Conservation (phyloP, 169 alveolate genomes). For the Eimeria tenella region DNA sequence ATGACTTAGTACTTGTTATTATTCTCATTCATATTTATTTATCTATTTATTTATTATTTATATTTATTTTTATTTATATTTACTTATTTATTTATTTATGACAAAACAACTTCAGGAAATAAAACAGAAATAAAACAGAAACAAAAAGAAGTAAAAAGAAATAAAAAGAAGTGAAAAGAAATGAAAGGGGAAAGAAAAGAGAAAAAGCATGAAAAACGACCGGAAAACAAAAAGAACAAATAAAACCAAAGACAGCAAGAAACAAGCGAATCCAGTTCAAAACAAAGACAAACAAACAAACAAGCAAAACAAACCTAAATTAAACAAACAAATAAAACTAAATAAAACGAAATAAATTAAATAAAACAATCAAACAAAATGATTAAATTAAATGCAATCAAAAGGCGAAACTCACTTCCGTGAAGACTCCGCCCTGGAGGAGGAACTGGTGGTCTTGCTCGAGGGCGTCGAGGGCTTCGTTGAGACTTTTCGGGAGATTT, state of each 20-base stretch:
- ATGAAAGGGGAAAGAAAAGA: too few relatives aligned
- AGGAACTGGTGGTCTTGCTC: slow-evolving; percentile 74
- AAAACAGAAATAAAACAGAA: too few relatives aligned
- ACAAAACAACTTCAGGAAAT: too few relatives aligned
- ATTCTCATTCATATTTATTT: too few relatives aligned
- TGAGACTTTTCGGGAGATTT: background rate
- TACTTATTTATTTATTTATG: too few relatives aligned
- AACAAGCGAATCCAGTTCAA: background rate
- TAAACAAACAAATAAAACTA: too few relatives aligned
- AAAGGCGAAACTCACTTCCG: slow-evolving; percentile 2
- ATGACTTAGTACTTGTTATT: background rate
- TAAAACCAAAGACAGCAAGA: too few relatives aligned
- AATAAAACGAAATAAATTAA: background rate
- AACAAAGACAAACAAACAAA: background rate
- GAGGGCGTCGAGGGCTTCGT: slow-evolving; percentile 74
- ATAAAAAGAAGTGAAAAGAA: too few relatives aligned
- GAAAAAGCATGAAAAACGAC: too few relatives aligned
- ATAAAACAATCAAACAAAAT: background rate
- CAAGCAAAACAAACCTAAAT: background rate
- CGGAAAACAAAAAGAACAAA: too few relatives aligned
- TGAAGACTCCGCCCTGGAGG: slow-evolving; percentile 76
- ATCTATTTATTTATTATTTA: background rate
- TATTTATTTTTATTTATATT: too few relatives aligned
- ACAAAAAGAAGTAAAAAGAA: background rate
- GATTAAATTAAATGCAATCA: background rate